Base-by-base conservation (phyloP, 2,329 filamentous ascomycete species). In the Trichoderma citrinoviride region DNA sequence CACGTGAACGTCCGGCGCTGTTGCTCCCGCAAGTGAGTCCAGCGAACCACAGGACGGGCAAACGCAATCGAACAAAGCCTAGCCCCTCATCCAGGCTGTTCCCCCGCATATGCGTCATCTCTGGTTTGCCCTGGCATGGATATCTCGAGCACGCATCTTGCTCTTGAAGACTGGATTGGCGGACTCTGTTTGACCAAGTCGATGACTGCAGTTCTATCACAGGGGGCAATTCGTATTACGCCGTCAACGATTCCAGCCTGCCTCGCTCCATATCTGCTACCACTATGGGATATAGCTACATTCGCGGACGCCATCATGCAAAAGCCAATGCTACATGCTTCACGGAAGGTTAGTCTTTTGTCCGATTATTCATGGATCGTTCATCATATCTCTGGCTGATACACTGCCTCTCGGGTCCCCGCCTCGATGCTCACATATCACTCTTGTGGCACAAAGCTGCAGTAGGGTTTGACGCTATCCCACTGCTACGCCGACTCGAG, bases 21-120 rank as follows among this genome's bases (percentile, higher is more conserved):
- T 21, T 14, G 15, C 25, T 19, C 23, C 40, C 19, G 6, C 7
- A 44, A 27, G 40, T 14, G 23, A 15, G 10, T 57, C 33, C 14
- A 47, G 37, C 43, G 27, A 58, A 46, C 4, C 15, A 37, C 29
- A 12, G 43, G 43, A 6, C 14, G 37, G 37, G 15, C 17, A 6
- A 43, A 58, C 3, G 29, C 19, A 46, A 15, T 54, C 12, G 46
- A 50, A 50, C 46, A 40, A 49, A 49, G 46, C 27, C 33, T 7
- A 41, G 44, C 57, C 37, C 57, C 57, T 61, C 57, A 41, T 17
- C 27, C 21, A 19, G 44, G 19, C 19, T 3, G 14, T 29, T 61
- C 37, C 57, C 57, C 47, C 57, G 47, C 46, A 43, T 19, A 61
- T 61, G 47, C 57, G 37, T 44, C 57, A 43, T 52, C 37, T 29